Base-by-base conservation (phyloP, 1,139 yeast genomes). In the Arxiozyma bovina region DNA sequence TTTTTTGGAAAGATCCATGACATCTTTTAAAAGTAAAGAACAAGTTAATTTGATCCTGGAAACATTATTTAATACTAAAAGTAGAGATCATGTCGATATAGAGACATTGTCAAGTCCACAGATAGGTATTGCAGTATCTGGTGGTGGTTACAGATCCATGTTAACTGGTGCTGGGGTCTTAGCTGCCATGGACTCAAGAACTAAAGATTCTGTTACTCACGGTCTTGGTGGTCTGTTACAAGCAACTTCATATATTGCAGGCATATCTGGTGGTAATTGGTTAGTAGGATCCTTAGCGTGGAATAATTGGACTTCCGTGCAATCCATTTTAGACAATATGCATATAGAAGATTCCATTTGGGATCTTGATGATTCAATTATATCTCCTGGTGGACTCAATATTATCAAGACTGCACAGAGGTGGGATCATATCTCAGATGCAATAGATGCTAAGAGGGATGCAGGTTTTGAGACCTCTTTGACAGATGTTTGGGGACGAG, bases 61-160 rank as follows among this genome's bases (percentile, higher is more conserved):
- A 27, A 25, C 48, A 11, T 27, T 50, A 21, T 51, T 47, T 34
- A 45, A 47, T 48, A 38, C 22, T 15, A 20, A 30, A 22, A 21
- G 30, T 8, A 41, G 12, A 8, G 45, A 44, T 48, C 22, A 9
- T 11, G 21, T 30, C 17, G 11, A 21, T 25, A n/a, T 23, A 21
- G 40, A 46, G 30, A 63, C 73, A 68, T 51, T 70, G 47, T 71
- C 77, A 1, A 57, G 52, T 49, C 68, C 68, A 46, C 63, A 61
- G 50, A 75, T 88, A 53, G 96, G 85, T 3, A 65, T 89, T 18
- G 90, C 96, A 3, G 85, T 87, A 65, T 82, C 93, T 5, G 97
- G 97, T 43, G 97, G 97, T 63, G 95, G 96, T 3, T 89, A 87
- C 70, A 78, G 97, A 56, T 96, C 96, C 50, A 87, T 89, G 96